Conservation (phyloP, 495 filamentous ascomycete species). For the Aspergillus campestris region DNA sequence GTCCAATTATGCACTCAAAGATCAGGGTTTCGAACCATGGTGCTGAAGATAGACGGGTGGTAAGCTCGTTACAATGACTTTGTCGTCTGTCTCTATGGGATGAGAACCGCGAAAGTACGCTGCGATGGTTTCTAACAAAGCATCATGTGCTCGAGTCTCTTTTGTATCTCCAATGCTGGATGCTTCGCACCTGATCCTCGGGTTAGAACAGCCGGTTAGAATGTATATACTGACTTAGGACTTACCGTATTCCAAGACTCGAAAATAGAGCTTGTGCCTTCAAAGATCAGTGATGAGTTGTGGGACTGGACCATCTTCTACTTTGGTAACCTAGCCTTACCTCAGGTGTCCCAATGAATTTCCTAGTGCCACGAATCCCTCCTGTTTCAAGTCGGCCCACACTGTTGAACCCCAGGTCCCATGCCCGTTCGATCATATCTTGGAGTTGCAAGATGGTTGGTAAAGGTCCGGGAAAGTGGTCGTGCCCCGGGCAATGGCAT, state of each 20-base stretch:
- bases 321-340: constrained; percentile 33
- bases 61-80: constrained; percentile 57
- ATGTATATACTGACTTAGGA: constrained; percentile 1
- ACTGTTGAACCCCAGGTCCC: constrained; percentile 77
- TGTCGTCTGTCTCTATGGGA: constrained; percentile 27
- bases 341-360: constrained; percentile 94
- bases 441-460: constrained; percentile 80
- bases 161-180: constrained; percentile 36
- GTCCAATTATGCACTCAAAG: neutral
- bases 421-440: constrained; percentile 81
- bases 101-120: constrained; percentile 58
- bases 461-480: constrained; percentile 50
- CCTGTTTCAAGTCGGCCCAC: constrained; percentile 74
- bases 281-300: constrained; percentile 6
- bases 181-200: constrained; percentile 39
- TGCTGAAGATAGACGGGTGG: constrained; percentile 92
- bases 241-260: constrained; percentile 57
- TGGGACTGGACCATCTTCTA: neutral
- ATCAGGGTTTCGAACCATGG: constrained; percentile 39
- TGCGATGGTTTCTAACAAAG: constrained; percentile 60
- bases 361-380: constrained; percentile 77
- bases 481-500: constrained; percentile 44
- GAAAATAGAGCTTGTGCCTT: constrained; percentile 77
- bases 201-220: constrained; percentile 3
- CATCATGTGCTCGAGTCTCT: constrained; percentile 39